These are phyloP conservation scores for Penicillium silybi DNA, from an alignment of 495 filamentous ascomycete species.

Conservation along the genomic window DNA sequence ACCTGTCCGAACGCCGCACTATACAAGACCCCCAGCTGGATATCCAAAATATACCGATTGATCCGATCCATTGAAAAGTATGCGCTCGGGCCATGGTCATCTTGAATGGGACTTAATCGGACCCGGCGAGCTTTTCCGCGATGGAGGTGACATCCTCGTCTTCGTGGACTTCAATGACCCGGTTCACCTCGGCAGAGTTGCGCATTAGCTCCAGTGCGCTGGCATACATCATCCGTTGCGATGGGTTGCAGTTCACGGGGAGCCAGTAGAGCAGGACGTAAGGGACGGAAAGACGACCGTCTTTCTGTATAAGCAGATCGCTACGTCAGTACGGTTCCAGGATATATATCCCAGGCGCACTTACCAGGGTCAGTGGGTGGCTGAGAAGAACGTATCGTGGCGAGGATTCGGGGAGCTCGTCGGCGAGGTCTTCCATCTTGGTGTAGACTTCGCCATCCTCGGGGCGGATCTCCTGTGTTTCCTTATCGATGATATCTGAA, in stretches of 20 bases:
- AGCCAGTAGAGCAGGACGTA: slow-evolving; percentile 94
- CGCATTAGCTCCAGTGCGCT: slow-evolving; percentile 93
- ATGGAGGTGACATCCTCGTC: slow-evolving; percentile 74
- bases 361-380: slow-evolving; percentile 79
- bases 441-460: slow-evolving; percentile 76
- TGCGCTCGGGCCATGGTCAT: not conserved
- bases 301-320: slow-evolving; percentile 37
- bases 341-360: slow-evolving; percentile 11
- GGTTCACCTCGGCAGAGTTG: slow-evolving; percentile 78
- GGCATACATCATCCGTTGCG: slow-evolving; percentile 88
- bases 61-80: not conserved
- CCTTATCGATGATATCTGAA: slow-evolving; percentile 69
- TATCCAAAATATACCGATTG: slow-evolving; percentile 1
- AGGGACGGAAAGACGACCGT: slow-evolving; percentile 64
- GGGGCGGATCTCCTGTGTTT: slow-evolving; percentile 76
- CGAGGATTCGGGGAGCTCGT: slow-evolving; percentile 89
- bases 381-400: slow-evolving; percentile 87
- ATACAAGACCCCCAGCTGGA: slow-evolving; percentile 7
- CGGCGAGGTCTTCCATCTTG: slow-evolving; percentile 70
- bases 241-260: slow-evolving; percentile 80
- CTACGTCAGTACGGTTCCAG: not conserved
- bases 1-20: slow-evolving; percentile 6
- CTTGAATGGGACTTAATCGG: slow-evolving; percentile 21
- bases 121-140: slow-evolving; percentile 59
- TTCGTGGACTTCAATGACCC: slow-evolving; percentile 72